Evolutionary conservation across 306 rosid species (phyloP).

Genomic region (Dryas octopetala): DNA sequence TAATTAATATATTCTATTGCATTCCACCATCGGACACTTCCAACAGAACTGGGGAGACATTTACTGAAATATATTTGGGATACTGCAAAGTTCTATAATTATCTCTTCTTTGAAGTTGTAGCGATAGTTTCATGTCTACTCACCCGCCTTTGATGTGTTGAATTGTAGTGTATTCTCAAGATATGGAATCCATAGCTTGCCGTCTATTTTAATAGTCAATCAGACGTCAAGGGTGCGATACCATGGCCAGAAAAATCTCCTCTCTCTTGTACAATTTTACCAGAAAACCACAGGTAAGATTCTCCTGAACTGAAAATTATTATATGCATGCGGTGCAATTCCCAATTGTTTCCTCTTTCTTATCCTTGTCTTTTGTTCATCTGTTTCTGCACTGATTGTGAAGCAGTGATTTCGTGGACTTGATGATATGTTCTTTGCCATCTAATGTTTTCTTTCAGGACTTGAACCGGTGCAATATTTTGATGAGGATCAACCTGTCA

Average conservation of each 20-base stretch:
- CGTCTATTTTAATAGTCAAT: slow-evolving; percentile 66
- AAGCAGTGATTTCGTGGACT: not conserved
- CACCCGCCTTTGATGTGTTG: not conserved
- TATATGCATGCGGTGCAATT: not conserved
- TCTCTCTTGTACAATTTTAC: slow-evolving; percentile 53
- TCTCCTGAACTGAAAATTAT: slow-evolving; percentile 16
- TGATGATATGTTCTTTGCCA: not conserved
- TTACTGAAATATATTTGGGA: not conserved
- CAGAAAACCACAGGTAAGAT: slow-evolving; percentile 58
- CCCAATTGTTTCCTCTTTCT: not conserved
- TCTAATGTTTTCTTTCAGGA: slow-evolving; percentile 43
- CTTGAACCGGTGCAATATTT: slow-evolving; percentile 40
- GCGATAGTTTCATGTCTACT: slow-evolving; percentile 1
- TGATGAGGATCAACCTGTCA: slow-evolving; percentile 24
- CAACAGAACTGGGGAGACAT: not conserved
- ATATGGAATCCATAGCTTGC: slow-evolving; percentile 72
- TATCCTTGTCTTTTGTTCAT: not conserved
- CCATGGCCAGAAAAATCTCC: slow-evolving; percentile 50
- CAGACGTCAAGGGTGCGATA: slow-evolving; percentile 57
- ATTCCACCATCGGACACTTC: not conserved
- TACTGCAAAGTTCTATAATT: not conserved
- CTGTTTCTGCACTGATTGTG: not conserved
- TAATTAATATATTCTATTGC: not conserved
- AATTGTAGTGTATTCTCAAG: slow-evolving; percentile 62
- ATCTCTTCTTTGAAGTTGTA: not conserved